Conservation (phyloP, 768 basidiomycete genomes). For the Fibroporia radiculosa region DNA sequence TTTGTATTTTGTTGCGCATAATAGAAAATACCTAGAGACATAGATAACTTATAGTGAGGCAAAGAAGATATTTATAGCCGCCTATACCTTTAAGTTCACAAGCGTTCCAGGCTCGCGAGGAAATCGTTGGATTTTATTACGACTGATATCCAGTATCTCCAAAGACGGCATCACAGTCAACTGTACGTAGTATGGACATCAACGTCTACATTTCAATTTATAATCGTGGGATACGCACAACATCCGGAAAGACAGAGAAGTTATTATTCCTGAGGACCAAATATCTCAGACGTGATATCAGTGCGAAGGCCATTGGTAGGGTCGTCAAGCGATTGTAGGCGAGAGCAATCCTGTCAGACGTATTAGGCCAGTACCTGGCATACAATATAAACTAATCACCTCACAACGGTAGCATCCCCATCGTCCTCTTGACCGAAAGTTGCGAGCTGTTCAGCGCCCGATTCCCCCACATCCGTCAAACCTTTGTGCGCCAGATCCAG, state of each 20-base stretch:
- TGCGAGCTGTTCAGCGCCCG: constrained; percentile 73
- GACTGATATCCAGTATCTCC: constrained; percentile 91
- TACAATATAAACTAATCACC: constrained; percentile 37
- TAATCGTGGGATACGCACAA: constrained; percentile 46
- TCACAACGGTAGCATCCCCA: constrained; percentile 47
- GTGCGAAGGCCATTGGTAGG: constrained; percentile 67
- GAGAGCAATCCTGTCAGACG: constrained; percentile 62
- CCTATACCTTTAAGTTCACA: constrained; percentile 59
- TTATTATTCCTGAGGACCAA: constrained; percentile 82
- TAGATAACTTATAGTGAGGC: background rate
- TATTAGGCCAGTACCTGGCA: background rate
- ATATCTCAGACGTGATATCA: constrained; percentile 71
- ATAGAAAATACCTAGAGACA: constrained; percentile 70
- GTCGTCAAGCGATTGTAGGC: constrained; percentile 77
- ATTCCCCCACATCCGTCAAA: constrained; percentile 67
- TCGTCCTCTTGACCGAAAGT: constrained; percentile 41
- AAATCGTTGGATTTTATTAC: constrained; percentile 79
- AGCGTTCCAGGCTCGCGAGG: constrained; percentile 78
- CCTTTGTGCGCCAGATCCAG: constrained; percentile 77
- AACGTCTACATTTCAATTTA: background rate
- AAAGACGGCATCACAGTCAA: constrained; percentile 78
- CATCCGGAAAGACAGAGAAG: constrained; percentile 77
- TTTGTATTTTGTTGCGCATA: constrained; percentile 75
- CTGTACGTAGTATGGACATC: constrained; percentile 30
- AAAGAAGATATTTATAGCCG: background rate